Conservation (phyloP, 108 stramenopile genomes). For the Nitzschia sp. region DNA sequence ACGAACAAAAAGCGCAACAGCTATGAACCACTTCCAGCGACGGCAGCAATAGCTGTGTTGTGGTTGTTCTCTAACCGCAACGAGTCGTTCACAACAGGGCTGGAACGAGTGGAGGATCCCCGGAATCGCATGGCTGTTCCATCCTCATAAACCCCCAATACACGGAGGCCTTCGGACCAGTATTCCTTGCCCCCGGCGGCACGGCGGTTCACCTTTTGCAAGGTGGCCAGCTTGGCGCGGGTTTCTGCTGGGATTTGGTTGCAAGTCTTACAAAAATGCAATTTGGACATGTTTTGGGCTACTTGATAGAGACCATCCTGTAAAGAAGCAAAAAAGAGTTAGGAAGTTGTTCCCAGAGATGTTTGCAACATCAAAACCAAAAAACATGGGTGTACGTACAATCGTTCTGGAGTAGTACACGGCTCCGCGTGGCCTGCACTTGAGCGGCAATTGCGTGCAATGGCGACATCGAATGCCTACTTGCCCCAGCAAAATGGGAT, state of each 20-base stretch:
- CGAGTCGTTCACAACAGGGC: neutral
- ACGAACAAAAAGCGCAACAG: too few relatives aligned
- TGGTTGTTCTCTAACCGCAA: too few relatives aligned
- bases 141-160: slow-evolving; percentile 35
- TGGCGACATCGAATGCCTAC: slow-evolving; percentile 55
- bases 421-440: slow-evolving; percentile 29
- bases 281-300: slow-evolving; percentile 49
- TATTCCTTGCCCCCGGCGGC: slow-evolving; percentile 73
- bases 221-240: slow-evolving; percentile 10
- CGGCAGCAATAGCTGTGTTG: too few relatives aligned
- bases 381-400: slow-evolving; percentile 13
- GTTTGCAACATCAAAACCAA: neutral
- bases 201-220: slow-evolving; percentile 28
- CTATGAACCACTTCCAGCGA: too few relatives aligned
- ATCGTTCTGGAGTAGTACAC: slow-evolving; percentile 43
- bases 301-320: slow-evolving; percentile 46
- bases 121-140: slow-evolving; percentile 24
- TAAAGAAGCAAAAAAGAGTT: neutral
- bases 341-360: neutral
- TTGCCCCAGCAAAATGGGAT: slow-evolving; percentile 40
- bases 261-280: slow-evolving; percentile 39
- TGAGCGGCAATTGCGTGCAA: slow-evolving; percentile 24
- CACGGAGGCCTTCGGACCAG: slow-evolving; percentile 55
- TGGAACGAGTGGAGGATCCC: neutral
- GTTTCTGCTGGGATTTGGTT: slow-evolving; percentile 28